Evolutionary conservation across 768 basidiomycete genomes (phyloP), one percentile per base, ranked within the genome.

Genomic region (Fistulinella prunicolor): DNA sequence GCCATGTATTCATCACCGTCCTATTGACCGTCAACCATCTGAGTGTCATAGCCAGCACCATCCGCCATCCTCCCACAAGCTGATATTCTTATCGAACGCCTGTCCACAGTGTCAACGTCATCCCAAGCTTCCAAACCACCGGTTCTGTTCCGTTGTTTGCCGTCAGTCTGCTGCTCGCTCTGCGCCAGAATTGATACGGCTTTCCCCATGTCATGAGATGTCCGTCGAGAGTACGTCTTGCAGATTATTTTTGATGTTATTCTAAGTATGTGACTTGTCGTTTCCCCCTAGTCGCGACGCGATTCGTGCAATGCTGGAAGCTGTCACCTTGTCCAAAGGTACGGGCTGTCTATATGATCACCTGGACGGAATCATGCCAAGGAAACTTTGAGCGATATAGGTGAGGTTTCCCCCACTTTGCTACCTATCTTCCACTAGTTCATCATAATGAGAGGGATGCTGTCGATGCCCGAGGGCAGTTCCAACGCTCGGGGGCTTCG

Each of bases 141-240:
- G 53, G 1, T 65, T 63, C 39, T 63, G 61, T 7, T 60, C 62
- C 5, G 13, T 43, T 16, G 13, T 21, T 8, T 65, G 62, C 6
- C 4, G 14, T 24, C 34, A 23, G 14, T 43, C 20, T 2, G 57
- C 55, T 3, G 54, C 58, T 12, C 42, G 34, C 6, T 46, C 34
- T 4, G 61, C 60, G 2, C 63, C 60, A 2, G 35, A 35, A 23
- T 21, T 63, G 14, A 65, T 30, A 16, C 38, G 7, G 16, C 57
- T 63, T 13, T 32, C 28, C 0, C 40, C 36, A 1, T 12, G 38
- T 10, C 60, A 65, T 16, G 47, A 44, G 2, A 1, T 47, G 32
- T 54, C 13, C n/a, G 4, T 46, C 13, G 23, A 24, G 4, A 36
- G 62, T 60, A 10, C 3, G 54, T 51, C 13, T 22, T 19, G 9